A percentile compares a stretch with the other conserved stretches of the same genome.
Conservation (phyloP, 352 stramenopile species). For the Pythium pectinolyticum region DNA sequence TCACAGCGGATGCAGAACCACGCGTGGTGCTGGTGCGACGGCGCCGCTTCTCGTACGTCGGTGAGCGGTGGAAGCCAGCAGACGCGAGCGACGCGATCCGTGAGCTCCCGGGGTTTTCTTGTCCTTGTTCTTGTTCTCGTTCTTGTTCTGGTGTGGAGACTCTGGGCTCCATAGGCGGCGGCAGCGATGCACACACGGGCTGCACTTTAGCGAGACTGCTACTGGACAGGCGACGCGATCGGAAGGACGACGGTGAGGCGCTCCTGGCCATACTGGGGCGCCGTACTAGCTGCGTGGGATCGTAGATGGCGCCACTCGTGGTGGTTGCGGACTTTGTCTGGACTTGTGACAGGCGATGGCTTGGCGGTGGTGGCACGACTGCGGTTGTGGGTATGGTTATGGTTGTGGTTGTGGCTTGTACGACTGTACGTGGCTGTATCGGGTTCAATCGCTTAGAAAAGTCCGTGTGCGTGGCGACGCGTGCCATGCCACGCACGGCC, state of each 20-base stretch:
- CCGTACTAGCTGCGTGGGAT: neutral
- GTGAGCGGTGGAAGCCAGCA: neutral
- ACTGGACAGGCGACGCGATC: neutral
- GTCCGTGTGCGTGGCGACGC: neutral
- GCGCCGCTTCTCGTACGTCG: neutral
- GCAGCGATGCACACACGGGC: too few species aligned
- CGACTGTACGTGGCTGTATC: neutral
- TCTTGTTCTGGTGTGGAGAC: neutral
- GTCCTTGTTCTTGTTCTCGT: too few species aligned
- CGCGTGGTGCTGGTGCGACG: too few species aligned
- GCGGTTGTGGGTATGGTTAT: neutral
- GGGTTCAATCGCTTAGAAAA: neutral
- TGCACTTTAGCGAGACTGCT: neutral
- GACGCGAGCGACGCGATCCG: too few species aligned
- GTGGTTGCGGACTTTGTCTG: too few species aligned
- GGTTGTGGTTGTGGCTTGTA: neutral
- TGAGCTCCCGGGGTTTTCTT: too few species aligned
- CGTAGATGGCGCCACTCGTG: too few species aligned
- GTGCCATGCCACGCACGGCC: neutral
- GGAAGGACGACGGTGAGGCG: neutral
- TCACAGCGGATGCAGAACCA: neutral
- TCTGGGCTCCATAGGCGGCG: too few species aligned
- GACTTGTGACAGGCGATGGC: neutral
- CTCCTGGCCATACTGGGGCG: neutral
- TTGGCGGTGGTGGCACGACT: neutral